Evolutionary conservation across 345 rosid species (phyloP).

Genomic region (Angophora floribunda): DNA sequence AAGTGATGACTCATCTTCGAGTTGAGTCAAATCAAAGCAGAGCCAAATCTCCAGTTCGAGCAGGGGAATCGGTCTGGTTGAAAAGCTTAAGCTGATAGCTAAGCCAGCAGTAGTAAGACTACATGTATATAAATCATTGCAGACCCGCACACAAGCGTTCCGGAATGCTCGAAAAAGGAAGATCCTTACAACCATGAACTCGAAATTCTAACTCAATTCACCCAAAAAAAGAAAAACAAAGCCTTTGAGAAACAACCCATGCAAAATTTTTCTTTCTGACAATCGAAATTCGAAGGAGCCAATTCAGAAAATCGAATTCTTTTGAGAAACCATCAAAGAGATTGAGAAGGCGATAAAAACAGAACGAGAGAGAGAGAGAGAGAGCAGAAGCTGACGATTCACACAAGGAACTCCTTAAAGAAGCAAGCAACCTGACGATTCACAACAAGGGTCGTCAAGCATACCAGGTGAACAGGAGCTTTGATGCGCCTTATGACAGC

Average conservation of each 20-base stretch:
- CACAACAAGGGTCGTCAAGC: not conserved
- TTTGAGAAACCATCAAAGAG: not conserved
- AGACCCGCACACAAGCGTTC: not conserved
- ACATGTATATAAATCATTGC: not conserved
- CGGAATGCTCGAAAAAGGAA: not conserved
- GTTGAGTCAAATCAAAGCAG: not conserved
- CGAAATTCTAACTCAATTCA: not conserved
- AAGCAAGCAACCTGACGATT: not conserved
- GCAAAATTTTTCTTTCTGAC: not conserved
- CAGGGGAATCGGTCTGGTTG: not conserved
- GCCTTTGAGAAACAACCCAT: not conserved
- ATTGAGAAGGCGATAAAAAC: not conserved
- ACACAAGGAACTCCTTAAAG: not conserved
- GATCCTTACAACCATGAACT: not conserved
- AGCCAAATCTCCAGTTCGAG: not conserved
- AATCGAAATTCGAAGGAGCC: not conserved
- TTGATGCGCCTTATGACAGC: constrained; percentile 72
- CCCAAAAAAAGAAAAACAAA: not conserved
- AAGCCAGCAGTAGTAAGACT: not conserved
- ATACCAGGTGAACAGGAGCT: constrained; percentile 89
- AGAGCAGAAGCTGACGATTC: not conserved
- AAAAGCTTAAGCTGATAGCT: not conserved
- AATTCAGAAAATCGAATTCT: not conserved
- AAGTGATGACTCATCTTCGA: not conserved
- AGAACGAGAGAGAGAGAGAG: not conserved